These are phyloP conservation scores for Piloderma croceum DNA, from an alignment of 768 basidiomycete species.

Conservation along the genomic window DNA sequence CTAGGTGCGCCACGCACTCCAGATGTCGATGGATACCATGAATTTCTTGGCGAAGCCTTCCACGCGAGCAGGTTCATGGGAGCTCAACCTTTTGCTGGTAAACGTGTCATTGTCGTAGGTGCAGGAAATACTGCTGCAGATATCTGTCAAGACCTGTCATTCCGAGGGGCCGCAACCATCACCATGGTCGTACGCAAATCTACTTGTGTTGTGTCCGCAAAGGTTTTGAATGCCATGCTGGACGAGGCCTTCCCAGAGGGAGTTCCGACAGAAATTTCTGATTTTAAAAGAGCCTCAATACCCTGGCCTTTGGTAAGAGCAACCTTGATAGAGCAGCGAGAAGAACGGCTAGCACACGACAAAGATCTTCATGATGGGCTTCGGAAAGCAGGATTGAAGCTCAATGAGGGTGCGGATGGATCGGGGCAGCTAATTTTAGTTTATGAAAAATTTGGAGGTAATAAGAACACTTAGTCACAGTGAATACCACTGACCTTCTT, in stretches of 20 bases:
- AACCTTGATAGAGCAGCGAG: conserved; percentile 3
- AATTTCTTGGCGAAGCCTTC: conserved; percentile 27
- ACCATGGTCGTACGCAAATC: conserved; percentile 41
- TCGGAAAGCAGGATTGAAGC: conserved; percentile 30
- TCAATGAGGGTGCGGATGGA: conserved; percentile 32
- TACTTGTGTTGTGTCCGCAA: conserved; percentile 26
- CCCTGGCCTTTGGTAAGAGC: conserved; percentile 11
- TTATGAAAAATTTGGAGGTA: conserved; percentile 30
- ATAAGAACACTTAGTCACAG: no score
- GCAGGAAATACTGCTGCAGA: conserved; percentile 37
- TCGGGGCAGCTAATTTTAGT: conserved; percentile 23
- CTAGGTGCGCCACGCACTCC: conserved; percentile 32
- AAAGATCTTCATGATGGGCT: conserved; percentile 30
- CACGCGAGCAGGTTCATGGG: conserved; percentile 31
- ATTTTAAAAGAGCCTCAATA: conserved; percentile 15
- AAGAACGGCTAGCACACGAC: conserved; percentile 19
- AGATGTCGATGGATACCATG: conserved; percentile 15
- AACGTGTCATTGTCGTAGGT: conserved; percentile 36
- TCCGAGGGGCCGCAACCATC: conserved; percentile 27
- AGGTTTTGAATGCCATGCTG: conserved; percentile 1
- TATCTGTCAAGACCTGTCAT: conserved; percentile 32
- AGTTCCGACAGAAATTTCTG: conserved; percentile 18
- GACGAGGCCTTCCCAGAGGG: conserved; percentile 14
- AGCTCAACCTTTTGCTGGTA: conserved; percentile 24
- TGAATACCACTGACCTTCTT: no score